Base-by-base conservation (phyloP, 2,329 filamentous ascomycete genomes). In the Colletotrichum graminicola region DNA sequence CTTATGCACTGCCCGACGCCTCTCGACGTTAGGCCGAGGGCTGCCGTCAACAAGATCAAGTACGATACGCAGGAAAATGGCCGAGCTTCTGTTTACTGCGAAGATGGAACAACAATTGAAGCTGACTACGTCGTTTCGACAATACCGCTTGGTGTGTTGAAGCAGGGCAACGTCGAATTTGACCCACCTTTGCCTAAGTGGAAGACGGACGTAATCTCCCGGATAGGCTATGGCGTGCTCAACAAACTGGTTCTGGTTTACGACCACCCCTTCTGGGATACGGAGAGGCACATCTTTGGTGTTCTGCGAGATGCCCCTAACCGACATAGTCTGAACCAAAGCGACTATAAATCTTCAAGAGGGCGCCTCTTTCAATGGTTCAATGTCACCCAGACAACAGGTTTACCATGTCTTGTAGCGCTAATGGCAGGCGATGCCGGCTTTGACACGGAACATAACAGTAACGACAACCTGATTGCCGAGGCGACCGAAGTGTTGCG, bases 351-450 rank as follows among this genome's bases (percentile, higher is more conserved):
- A 6, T 85, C 88, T 4, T 91, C 90, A 73, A 90, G 95, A 64
- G 95, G 95, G n/a, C 92, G 95, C 32, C 97, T 97, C 82, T 99
- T 98, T 77, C 90, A 99, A 76, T 98, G 97, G 89, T 98, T 97
- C 89, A 98, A 99, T 77, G 94, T 94, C 66, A 92, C 94, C 72
- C 93, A 94, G 75, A 97, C 94, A 3, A 94, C 93, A 56, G 97
- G 97, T 0, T 85, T 97, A 45, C 96, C 93, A 1, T 94, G 94
- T 62, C 86, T 98, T 32, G 90, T 98, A 72, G 96, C 94, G 11
- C 87, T 99, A 36, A 98, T 99, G 95, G 95, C 95, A 61, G 96
- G 96, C 29, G 94, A 98, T 76, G 94, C 97, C 26, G 96, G 95
- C 21, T 93, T 94, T 75, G 93, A 97, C 74, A 94, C 94, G 0